phyloP scores from a whole-genome alignment of 257 asterid species.

The Pogostemon cablin region DNA sequence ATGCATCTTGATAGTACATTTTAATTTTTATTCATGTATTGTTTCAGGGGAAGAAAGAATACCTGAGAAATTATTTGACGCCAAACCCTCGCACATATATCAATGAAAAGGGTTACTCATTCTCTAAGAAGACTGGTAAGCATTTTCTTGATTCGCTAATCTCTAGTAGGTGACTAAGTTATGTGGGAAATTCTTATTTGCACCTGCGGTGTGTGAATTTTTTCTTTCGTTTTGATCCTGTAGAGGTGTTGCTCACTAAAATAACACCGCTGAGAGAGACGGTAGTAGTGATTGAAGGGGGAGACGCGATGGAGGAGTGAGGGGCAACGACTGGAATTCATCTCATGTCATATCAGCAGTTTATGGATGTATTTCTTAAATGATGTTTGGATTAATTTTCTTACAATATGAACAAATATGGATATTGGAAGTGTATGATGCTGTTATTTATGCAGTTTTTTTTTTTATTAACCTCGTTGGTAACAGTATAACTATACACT shows the following conservation, averaged over 20 bases:
- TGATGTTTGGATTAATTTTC: background rate
- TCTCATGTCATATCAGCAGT: background rate
- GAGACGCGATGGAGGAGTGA: conserved; percentile 57
- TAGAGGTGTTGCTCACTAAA: conserved; percentile 83
- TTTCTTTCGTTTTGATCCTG: conserved; percentile 13
- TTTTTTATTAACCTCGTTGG: too few relatives aligned
- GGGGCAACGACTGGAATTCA: background rate
- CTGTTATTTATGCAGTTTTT: too few relatives aligned
- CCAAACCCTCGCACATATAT: conserved; percentile 92
- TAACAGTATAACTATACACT: too few relatives aligned
- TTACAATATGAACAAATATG: too few relatives aligned
- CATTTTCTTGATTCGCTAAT: conserved; percentile 23
- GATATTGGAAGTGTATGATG: too few relatives aligned
- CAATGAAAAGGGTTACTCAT: conserved; percentile 71
- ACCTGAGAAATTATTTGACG: conserved; percentile 65
- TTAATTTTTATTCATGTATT: conserved; percentile 13
- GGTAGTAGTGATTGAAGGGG: conserved; percentile 76
- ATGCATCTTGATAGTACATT: too few relatives aligned
- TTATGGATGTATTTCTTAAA: background rate
- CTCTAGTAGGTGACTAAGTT: conserved; percentile 6
- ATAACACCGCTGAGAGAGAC: conserved; percentile 76
- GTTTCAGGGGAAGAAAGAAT: conserved; percentile 71
- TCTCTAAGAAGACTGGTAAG: conserved; percentile 85
- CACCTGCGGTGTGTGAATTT: background rate
- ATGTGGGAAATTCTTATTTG: background rate